A percentile compares a stretch with the other conserved stretches of the same genome.
phyloP scores from a whole-genome alignment of 2,329 filamentous ascomycete genomes.

The Penicillium capsulatum region DNA sequence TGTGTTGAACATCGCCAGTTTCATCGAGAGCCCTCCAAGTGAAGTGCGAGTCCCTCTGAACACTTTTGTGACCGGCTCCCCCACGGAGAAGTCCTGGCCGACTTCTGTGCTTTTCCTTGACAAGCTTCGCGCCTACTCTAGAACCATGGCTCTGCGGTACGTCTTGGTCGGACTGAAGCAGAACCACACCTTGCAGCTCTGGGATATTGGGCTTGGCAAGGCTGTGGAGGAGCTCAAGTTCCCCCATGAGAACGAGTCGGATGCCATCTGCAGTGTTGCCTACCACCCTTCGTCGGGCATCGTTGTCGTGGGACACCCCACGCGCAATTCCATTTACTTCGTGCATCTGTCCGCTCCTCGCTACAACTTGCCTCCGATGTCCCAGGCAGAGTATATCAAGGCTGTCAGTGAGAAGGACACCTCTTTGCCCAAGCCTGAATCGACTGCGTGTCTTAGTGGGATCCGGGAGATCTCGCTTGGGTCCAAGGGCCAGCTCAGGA shows the following conservation, averaged over 20 bases:
- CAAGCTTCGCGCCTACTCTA: conserved; percentile 89
- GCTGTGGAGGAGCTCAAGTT: conserved; percentile 96
- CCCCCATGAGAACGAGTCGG: conserved; percentile 90
- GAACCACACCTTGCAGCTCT: conserved; percentile 96
- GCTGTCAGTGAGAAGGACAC: conserved; percentile 69
- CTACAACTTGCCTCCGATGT: conserved; percentile 75
- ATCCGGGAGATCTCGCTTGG: conserved; percentile 92
- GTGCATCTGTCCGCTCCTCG: conserved; percentile 90
- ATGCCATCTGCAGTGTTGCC: conserved; percentile 94
- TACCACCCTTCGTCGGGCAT: conserved; percentile 92
- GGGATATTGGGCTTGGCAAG: conserved; percentile 93
- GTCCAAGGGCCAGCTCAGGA: conserved; percentile 80
- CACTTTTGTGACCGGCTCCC: conserved; percentile 79
- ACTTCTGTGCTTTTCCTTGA: conserved; percentile 95
- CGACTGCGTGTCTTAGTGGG: conserved; percentile 94
- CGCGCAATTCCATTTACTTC: conserved; percentile 95
- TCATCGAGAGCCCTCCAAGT: conserved; percentile 49
- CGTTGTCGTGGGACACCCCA: conserved; percentile 91
- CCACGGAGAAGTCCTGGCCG: conserved; percentile 91
- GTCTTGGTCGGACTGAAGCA: conserved; percentile 98
- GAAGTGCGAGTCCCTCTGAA: conserved; percentile 83
- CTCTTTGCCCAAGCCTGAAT: conserved; percentile 76
- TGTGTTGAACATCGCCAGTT: conserved; percentile 54
- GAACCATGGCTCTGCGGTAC: conserved; percentile 84
- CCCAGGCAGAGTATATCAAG: conserved; percentile 83